Evolutionary conservation across 352 stramenopile genomes (phyloP).

Genomic region (Globisporangium lucens): DNA sequence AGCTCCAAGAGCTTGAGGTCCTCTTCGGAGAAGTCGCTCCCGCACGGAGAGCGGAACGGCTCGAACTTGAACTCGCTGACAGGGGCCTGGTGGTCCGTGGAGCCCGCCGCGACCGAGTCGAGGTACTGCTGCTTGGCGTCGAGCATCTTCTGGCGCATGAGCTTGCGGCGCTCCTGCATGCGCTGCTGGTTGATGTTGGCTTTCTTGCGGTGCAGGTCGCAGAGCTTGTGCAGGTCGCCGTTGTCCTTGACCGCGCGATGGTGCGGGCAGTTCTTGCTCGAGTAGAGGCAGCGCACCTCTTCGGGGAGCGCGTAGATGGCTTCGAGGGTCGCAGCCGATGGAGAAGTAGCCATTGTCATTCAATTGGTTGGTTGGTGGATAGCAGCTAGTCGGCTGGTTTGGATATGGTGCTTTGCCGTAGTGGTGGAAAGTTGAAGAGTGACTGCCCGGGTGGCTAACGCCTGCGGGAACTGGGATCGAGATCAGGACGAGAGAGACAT

Average conservation of each 20-base stretch:
- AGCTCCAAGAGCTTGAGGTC: slow-evolving; percentile 16
- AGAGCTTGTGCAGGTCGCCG: slow-evolving; percentile 51
- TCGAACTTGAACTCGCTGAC: slow-evolving; percentile 6
- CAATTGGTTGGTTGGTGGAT: neutral
- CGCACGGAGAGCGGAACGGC: slow-evolving; percentile 8
- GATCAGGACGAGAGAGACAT: neutral
- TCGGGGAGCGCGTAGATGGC: slow-evolving; percentile 19
- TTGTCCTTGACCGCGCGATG: slow-evolving; percentile 44
- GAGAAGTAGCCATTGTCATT: slow-evolving; percentile 11
- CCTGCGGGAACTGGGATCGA: neutral
- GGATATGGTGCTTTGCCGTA: neutral
- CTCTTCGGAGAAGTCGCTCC: slow-evolving; percentile 12
- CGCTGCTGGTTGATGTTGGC: slow-evolving; percentile 57
- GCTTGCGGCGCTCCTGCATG: slow-evolving; percentile 32
- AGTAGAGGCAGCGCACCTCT: slow-evolving; percentile 33
- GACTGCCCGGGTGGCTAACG: neutral
- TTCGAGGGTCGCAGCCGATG: slow-evolving; percentile 14
- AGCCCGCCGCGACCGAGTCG: neutral
- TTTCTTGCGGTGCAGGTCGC: slow-evolving; percentile 53
- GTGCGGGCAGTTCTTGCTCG: slow-evolving; percentile 54
- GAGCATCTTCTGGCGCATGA: slow-evolving; percentile 16
- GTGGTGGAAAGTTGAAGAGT: slow-evolving; percentile 4
- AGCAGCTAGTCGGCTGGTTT: neutral
- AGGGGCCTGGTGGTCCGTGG: neutral
- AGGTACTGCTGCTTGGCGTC: slow-evolving; percentile 12